These are phyloP conservation scores for Baorangia bicolor DNA, from an alignment of 768 basidiomycete species.

Conservation along the genomic window DNA sequence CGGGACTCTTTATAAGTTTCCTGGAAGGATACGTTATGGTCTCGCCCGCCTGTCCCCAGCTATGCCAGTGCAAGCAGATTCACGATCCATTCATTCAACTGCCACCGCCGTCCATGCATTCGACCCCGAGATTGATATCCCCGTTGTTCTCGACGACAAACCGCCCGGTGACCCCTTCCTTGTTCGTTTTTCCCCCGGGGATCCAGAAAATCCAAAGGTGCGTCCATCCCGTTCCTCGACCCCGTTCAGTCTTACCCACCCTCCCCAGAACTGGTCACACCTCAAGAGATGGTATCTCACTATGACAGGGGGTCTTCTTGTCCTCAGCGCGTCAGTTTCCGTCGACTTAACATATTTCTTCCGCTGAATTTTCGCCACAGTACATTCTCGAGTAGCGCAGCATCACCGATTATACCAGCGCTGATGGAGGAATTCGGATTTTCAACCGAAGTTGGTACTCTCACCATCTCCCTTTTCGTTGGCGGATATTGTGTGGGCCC, in stretches of 20 bases:
- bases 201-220: conserved; percentile 50
- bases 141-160: conserved; percentile 14
- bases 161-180: conserved; percentile 26
- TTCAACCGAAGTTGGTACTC: conserved; percentile 48
- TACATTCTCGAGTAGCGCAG: conserved; percentile 63
- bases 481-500: conserved; percentile 70
- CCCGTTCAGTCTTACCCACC: not conserved
- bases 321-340: conserved; percentile 51
- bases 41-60: not conserved
- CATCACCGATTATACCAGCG: conserved; percentile 46
- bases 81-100: conserved; percentile 13
- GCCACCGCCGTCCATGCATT: conserved; percentile 13
- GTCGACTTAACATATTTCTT: not conserved
- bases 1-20: conserved; percentile 11
- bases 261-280: conserved; percentile 48
- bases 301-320: conserved; percentile 45
- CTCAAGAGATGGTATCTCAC: conserved; percentile 52
- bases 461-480: conserved; percentile 63
- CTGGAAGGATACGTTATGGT: not conserved
- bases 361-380: conserved; percentile 30
- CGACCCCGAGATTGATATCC: conserved; percentile 11
- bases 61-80: conserved; percentile 16
- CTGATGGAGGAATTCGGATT: conserved; percentile 49
- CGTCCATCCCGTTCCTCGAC: not conserved
- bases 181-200: conserved; percentile 34